phyloP scores from a whole-genome alignment of 2,329 filamentous ascomycete species.

The Hypoxylon sp. region DNA sequence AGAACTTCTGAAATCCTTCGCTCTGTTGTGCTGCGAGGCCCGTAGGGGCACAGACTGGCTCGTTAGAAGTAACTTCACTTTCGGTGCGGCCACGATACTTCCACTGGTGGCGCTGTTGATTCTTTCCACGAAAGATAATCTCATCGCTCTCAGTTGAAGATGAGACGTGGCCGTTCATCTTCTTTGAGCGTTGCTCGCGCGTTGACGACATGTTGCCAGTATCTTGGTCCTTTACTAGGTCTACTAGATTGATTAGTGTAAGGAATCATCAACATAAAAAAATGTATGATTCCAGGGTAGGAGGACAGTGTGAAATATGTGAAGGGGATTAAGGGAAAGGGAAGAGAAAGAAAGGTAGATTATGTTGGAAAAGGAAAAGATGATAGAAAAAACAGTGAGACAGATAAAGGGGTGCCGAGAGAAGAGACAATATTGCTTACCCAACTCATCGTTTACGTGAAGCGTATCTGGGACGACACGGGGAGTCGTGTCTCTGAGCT shows the following conservation, averaged over 20 bases:
- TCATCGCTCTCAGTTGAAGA: constrained; percentile 57
- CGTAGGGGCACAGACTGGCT: constrained; percentile 68
- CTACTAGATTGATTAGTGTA: constrained; percentile 38
- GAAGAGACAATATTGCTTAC: constrained; percentile 52
- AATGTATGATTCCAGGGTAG: background rate
- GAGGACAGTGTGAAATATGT: background rate
- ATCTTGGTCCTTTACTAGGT: constrained; percentile 51
- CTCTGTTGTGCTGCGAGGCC: constrained; percentile 69
- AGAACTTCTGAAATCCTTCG: constrained; percentile 78
- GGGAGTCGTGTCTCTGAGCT: constrained; percentile 52
- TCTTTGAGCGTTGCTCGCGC: constrained; percentile 48
- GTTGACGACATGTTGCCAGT: constrained; percentile 40
- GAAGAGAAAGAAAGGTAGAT: background rate
- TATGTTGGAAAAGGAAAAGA: background rate
- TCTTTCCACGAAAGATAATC: constrained; percentile 57
- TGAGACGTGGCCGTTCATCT: constrained; percentile 55
- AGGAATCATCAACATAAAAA: background rate
- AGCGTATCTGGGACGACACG: constrained; percentile 41
- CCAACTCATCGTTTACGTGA: constrained; percentile 57
- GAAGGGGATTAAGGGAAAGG: constrained; percentile 29
- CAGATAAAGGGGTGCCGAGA: background rate
- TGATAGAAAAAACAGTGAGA: background rate
- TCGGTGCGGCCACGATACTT: constrained; percentile 55
- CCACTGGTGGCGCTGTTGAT: constrained; percentile 53
- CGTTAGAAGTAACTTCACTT: constrained; percentile 61